Evolutionary conservation across 225 moss, liverwort and hornwort species (phyloP).

Genomic region (Lunularia cruciata): DNA sequence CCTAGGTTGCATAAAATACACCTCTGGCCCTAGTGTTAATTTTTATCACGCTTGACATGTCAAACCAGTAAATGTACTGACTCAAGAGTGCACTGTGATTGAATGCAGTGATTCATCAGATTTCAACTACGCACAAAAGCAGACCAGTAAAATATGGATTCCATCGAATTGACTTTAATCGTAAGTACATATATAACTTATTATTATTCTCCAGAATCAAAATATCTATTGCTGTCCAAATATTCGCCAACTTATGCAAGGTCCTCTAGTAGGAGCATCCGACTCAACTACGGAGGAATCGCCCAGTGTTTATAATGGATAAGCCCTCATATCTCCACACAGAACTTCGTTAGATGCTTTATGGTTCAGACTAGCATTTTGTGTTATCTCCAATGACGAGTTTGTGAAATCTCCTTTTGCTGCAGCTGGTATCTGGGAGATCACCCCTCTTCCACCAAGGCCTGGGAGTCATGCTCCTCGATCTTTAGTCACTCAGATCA

Average conservation of each 20-base stretch:
- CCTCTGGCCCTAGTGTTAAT: too few species aligned
- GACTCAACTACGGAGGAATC: too few species aligned
- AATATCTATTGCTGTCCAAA: neutral
- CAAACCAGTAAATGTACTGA: too few species aligned
- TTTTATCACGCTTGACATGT: too few species aligned
- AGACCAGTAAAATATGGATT: slow-evolving; percentile 48
- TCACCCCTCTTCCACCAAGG: slow-evolving; percentile 58
- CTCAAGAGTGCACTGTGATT: too few species aligned
- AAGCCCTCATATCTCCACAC: too few species aligned
- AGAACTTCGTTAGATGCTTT: too few species aligned
- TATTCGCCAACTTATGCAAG: neutral
- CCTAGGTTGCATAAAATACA: too few species aligned
- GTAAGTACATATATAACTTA: slow-evolving; percentile 43
- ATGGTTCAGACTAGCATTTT: too few species aligned
- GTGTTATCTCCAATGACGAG: too few species aligned
- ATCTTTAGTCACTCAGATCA: slow-evolving; percentile 68
- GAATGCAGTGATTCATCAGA: slow-evolving; percentile 58
- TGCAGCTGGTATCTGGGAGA: slow-evolving; percentile 75
- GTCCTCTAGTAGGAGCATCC: neutral
- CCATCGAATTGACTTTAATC: slow-evolving; percentile 59
- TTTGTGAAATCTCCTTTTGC: too few species aligned
- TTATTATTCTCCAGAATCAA: neutral
- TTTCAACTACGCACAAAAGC: slow-evolving; percentile 56
- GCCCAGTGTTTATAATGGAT: too few species aligned
- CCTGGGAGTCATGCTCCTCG: slow-evolving; percentile 48